These are phyloP conservation scores for Boletus rex-veris DNA, from an alignment of 768 basidiomycete species.

Conservation along the genomic window DNA sequence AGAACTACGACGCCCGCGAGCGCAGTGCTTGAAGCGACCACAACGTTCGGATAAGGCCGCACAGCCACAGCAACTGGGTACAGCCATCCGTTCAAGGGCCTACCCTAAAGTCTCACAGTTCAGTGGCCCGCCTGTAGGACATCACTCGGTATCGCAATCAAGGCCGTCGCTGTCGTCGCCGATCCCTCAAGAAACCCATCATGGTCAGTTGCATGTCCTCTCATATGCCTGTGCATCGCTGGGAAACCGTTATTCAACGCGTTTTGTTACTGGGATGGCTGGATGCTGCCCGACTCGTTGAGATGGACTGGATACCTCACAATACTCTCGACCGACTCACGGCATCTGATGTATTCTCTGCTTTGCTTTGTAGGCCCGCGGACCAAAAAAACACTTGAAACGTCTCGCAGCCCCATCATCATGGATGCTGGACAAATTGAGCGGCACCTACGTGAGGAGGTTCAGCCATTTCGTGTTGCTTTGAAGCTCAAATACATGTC, in stretches of 20 bases:
- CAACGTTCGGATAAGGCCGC: too few species aligned
- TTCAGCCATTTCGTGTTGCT: neutral
- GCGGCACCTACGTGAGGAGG: slow-evolving; percentile 82
- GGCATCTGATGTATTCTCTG: slow-evolving; percentile 14
- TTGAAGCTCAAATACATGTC: slow-evolving; percentile 8
- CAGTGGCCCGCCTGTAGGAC: neutral
- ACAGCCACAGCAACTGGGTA: neutral
- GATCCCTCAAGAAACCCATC: slow-evolving; percentile 28
- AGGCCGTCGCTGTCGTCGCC: slow-evolving; percentile 19
- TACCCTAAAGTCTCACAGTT: slow-evolving; percentile 22
- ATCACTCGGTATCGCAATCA: slow-evolving; percentile 20
- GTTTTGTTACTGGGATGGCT: slow-evolving; percentile 15
- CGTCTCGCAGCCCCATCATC: slow-evolving; percentile 94
- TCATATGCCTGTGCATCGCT: neutral
- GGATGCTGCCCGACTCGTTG: slow-evolving; percentile 22
- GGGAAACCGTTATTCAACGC: neutral
- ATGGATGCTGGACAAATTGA: slow-evolving; percentile 99
- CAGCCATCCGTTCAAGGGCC: slow-evolving; percentile 14
- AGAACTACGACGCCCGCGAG: neutral
- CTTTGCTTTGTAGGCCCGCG: slow-evolving; percentile 67
- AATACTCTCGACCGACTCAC: neutral
- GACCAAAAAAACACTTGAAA: slow-evolving; percentile 99
- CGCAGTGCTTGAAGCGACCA: neutral
- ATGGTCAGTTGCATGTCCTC: slow-evolving; percentile 30
- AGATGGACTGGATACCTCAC: slow-evolving; percentile 18